Percentiles rank a stretch among this genome's conserved stretches.
Evolutionary conservation across 345 rosid species (phyloP).

Genomic region (Lumnitzera littorea): DNA sequence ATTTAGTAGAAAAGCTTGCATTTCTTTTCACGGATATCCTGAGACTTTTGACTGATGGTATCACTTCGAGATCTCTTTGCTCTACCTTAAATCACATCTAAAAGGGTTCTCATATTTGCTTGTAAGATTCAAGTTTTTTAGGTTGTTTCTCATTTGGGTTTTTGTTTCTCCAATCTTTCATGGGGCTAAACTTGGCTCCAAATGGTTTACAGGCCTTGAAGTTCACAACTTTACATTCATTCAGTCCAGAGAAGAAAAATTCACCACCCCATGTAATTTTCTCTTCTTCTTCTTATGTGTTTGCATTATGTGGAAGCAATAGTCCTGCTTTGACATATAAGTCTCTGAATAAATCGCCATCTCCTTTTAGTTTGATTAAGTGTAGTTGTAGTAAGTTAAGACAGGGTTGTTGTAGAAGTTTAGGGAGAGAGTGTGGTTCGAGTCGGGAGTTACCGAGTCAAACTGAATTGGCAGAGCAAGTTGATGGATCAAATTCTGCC

Average conservation of each 20-base stretch:
- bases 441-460: slow-evolving; percentile 7
- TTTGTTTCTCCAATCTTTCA: slow-evolving; percentile 5
- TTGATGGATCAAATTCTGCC: neutral
- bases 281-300: slow-evolving; percentile 4
- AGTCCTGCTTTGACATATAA: neutral
- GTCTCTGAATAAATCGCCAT: slow-evolving; percentile 5
- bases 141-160: neutral
- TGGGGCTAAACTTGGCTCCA: slow-evolving; percentile 23
- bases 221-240: slow-evolving; percentile 8
- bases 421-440: slow-evolving; percentile 7
- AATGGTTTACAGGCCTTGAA: slow-evolving; percentile 15
- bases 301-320: slow-evolving; percentile 2
- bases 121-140: neutral
- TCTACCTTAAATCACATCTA: neutral
- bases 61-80: neutral
- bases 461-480: slow-evolving; percentile 1
- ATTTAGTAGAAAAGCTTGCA: too few species aligned
- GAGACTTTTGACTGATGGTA: slow-evolving; percentile 9
- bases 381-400: slow-evolving; percentile 3
- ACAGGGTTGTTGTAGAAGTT: slow-evolving; percentile 12
- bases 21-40: slow-evolving; percentile 7
- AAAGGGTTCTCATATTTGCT: slow-evolving; percentile 1
- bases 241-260: neutral
- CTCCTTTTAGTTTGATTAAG: slow-evolving; percentile 8
- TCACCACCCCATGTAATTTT: too few species aligned